phyloP scores from a whole-genome alignment of 805 yeast genomes.

The Yarrowia sp. region DNA sequence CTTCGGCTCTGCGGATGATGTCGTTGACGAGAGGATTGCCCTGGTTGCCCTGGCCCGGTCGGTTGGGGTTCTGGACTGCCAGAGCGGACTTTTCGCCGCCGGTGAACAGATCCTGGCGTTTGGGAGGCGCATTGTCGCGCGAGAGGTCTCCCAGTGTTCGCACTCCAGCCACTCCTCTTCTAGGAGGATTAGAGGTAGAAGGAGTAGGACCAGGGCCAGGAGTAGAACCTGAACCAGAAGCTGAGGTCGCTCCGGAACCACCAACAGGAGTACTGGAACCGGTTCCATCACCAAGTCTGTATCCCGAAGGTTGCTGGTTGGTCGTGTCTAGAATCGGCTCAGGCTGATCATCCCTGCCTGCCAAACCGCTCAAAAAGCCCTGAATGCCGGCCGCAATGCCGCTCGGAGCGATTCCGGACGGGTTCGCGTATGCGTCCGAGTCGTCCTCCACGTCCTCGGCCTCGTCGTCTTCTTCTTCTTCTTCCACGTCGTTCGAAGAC shows the following conservation, averaged over 20 bases:
- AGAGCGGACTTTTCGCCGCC: slow-evolving; percentile 72
- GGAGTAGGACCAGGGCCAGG: slow-evolving; percentile 21
- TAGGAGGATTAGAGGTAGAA: slow-evolving; percentile 5
- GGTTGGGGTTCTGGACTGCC: slow-evolving; percentile 70
- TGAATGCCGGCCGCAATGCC: slow-evolving; percentile 23
- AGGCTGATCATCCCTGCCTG: slow-evolving; percentile 22
- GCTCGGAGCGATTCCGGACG: slow-evolving; percentile 19
- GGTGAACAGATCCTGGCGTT: slow-evolving; percentile 47
- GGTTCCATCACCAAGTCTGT: slow-evolving; percentile 19
- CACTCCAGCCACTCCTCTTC: slow-evolving; percentile 32
- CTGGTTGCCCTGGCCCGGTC: slow-evolving; percentile 28
- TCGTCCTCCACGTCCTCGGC: slow-evolving; percentile 2
- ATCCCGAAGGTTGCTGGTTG: slow-evolving; percentile 18
- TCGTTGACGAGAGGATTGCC: slow-evolving; percentile 37
- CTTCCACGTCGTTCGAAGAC: slow-evolving; percentile 19
- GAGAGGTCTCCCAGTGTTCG: slow-evolving; percentile 38
- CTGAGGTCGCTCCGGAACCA: background rate
- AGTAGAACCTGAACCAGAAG: no score
- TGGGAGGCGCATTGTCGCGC: slow-evolving; percentile 35
- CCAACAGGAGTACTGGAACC: slow-evolving; percentile 1
- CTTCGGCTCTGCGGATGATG: slow-evolving; percentile 40
- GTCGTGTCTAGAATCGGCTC: background rate
- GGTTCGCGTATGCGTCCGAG: slow-evolving; percentile 14
- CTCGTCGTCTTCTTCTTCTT: slow-evolving; percentile 22
- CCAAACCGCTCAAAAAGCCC: slow-evolving; percentile 10